Evolutionary conservation across 2,329 filamentous ascomycete species (phyloP), one percentile per base, ranked within the genome.

Genomic region (Penicillium thymicola): DNA sequence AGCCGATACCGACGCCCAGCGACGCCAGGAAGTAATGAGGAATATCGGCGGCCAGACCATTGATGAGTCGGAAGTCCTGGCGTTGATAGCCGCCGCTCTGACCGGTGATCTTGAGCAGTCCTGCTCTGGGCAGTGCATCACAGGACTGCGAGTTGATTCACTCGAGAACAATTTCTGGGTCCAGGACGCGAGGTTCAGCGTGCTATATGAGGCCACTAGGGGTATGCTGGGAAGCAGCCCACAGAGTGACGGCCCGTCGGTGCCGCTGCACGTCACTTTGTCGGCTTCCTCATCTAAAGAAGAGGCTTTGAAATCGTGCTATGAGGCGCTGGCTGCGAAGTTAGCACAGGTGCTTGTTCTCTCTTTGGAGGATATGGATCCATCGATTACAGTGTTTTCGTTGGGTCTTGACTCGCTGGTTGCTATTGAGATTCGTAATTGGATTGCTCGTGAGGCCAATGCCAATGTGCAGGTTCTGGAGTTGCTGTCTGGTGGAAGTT

Each of bases 131-230:
- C 82, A 85, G 63, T 78, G 76, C 37, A 81, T 85, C 59, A 84
- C 82, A 0, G 82, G 82, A 2, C 77, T 85, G 66, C 75, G 77
- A 52, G 78, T 84, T 36, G 43, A 49, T 13, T 56, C 51, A 10
- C 52, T 59, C 5, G 58, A 79, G 75, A 23, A 74, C 75, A 6
- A 70, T 70, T 85, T 82, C 71, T 85, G 82, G 78, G 78, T 77
- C 4, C 66, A 75, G 2, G 82, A 85, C 47, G 79, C 78, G 51
- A 84, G 82, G 65, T 84, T 84, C 70, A 77, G 78, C 54, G 72
- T 77, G 32, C 73, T 85, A 27, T 76, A 77, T 13, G 68, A 77
- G 57, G 70, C 72, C 0, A 72, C 76, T 3, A 74, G 77, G 43
- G 70, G 25, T 3, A 42, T 30, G 13, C 46, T 55, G 5, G 57